A percentile compares a stretch with the other conserved stretches of the same genome.
These are phyloP conservation scores for Xerocomellus chrysenteron DNA, from an alignment of 768 basidiomycete species.

Conservation along the genomic window DNA sequence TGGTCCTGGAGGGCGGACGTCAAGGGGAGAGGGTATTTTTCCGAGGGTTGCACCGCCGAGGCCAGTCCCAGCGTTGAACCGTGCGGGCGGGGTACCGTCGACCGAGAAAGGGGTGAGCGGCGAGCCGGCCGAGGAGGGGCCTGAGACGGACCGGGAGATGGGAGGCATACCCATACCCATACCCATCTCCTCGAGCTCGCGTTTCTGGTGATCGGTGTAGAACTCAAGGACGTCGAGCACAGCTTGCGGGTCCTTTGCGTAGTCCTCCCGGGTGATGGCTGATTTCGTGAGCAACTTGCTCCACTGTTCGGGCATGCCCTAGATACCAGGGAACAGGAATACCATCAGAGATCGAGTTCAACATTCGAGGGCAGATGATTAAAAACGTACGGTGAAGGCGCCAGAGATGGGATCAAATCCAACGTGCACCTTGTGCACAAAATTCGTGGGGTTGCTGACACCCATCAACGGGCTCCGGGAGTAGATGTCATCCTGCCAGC, in stretches of 20 bases:
- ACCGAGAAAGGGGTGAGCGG: conserved; percentile 39
- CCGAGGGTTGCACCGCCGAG: conserved; percentile 65
- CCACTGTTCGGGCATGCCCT: conserved; percentile 99
- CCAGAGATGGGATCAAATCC: conserved; percentile 94
- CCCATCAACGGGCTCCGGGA: conserved; percentile 89
- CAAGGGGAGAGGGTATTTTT: conserved; percentile 42
- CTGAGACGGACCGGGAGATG: conserved; percentile 22
- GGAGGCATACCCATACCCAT: conserved; percentile 28
- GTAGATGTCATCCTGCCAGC: conserved; percentile 98
- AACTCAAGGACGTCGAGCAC: conserved; percentile 98
- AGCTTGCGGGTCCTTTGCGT: conserved; percentile 94
- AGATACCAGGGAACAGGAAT: not conserved
- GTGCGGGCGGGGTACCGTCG: conserved; percentile 52
- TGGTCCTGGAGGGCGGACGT: conserved; percentile 34
- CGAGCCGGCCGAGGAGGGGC: conserved; percentile 19
- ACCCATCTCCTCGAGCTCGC: conserved; percentile 74
- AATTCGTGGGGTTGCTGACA: conserved; percentile 92
- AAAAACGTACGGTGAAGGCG: conserved; percentile 81
- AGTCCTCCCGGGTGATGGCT: conserved; percentile 97
- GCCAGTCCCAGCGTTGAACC: conserved; percentile 91
- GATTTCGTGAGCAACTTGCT: conserved; percentile 94
- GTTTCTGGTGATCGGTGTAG: conserved; percentile 96
- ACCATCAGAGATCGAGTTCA: not conserved
- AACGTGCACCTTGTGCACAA: conserved; percentile 98
- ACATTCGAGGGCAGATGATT: not conserved